These are phyloP conservation scores for Ormosia semicastrata DNA, from an alignment of 306 rosid genomes.

Conservation along the genomic window DNA sequence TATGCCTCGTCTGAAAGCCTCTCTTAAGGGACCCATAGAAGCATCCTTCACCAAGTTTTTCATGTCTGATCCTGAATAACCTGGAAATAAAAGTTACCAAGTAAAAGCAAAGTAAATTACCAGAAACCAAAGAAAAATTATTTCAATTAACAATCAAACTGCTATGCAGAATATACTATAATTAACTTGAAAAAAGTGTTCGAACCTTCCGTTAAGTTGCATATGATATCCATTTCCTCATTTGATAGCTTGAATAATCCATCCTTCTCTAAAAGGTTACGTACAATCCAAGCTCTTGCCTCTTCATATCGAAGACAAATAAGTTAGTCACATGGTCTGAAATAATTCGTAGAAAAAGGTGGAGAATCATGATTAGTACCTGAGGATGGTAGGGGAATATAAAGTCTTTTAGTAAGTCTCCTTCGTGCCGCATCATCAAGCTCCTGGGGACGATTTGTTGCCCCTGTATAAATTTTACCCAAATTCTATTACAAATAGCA, in stretches of 20 bases:
- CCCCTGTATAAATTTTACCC: constrained; percentile 55
- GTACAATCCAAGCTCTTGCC: constrained; percentile 82
- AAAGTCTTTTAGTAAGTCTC: constrained; percentile 87
- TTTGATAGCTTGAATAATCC: constrained; percentile 66
- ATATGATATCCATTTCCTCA: constrained; percentile 66
- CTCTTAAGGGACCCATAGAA: constrained; percentile 96
- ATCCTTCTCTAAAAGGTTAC: constrained; percentile 76
- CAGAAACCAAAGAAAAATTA: constrained; percentile 10
- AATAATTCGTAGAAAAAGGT: constrained; percentile 4
- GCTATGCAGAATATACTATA: constrained; percentile 14
- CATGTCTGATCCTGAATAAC: constrained; percentile 98
- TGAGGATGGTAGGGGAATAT: constrained; percentile 87
- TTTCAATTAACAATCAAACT: not conserved
- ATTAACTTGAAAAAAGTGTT: constrained; percentile 4
- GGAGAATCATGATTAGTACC: constrained; percentile 45
- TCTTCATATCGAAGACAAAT: constrained; percentile 47
- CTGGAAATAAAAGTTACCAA: constrained; percentile 37
- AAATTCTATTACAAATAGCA: constrained; percentile 13
- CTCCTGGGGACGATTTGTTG: constrained; percentile 95
- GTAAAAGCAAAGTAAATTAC: not conserved
- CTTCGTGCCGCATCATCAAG: constrained; percentile 98
- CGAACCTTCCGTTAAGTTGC: constrained; percentile 77
- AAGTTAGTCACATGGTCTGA: constrained; percentile 26
- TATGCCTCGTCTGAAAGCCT: constrained; percentile 71
- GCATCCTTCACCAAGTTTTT: constrained; percentile 91